Base-by-base conservation (phyloP, 257 asterid species). In the Coffea eugenioides region DNA sequence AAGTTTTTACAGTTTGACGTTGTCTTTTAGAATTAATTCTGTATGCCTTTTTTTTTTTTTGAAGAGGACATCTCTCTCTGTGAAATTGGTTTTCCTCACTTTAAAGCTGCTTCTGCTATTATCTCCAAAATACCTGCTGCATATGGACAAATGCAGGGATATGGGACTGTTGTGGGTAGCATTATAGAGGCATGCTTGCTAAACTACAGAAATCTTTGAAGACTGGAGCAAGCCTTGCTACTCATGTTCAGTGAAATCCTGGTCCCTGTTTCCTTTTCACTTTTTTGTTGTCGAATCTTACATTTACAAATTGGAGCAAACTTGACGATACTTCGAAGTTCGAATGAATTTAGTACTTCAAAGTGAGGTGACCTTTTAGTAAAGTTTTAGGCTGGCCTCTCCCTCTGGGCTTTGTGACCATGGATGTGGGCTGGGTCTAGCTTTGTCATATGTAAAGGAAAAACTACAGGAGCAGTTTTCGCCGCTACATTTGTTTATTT, bases 1-100 rank as follows among this genome's bases (percentile, higher is more conserved):
- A 69, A 71, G 34, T 75, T 39, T 36, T 71, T 64, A 62, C 65
- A 48, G 3, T 75, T 16, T 65, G 46, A 67, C 49, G 52, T 79
- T 48, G 59, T 54, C 74, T 46, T 51, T 46, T 51, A 56, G 52
- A 56, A 74, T 68, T 74, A 36, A n/a, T 39, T 61, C 67, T 66
- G 52, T 11, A 25, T 73, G 83, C 79, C 15, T 51, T 66, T 25
- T 8, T 48, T 9, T 23, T 25, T 57, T 73, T 25, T 23, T 64
- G 36, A n/a, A 75, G 25, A 12, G 46, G 34, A 36, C 39, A 39
- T 31, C n/a, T 11, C 11, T 25, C 46, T 15, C 36, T 27, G 5
- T 65, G 21, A 65, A 65, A 27, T 64, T 65, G 70, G 13, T 65
- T 65, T 27, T 31, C 21, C 45, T 21, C 5, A 20, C 13, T 65